These are phyloP conservation scores for Stenogyne calaminthoides DNA, from an alignment of 305 asterid genomes.

Conservation along the genomic window DNA sequence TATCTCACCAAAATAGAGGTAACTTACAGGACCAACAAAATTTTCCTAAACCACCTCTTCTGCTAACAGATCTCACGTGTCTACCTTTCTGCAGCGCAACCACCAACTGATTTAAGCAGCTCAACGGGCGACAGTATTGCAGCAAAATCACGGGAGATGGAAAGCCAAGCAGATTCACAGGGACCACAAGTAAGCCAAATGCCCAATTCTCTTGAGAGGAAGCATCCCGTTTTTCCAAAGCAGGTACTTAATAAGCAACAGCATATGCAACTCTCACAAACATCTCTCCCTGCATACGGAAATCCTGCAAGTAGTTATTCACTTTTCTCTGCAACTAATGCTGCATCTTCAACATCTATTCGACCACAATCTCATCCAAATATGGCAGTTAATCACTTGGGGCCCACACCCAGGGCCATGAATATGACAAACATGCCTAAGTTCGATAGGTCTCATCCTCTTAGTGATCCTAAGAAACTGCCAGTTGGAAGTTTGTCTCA, in stretches of 20 bases:
- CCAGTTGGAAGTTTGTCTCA: conserved; percentile 47
- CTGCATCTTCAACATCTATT: conserved; percentile 52
- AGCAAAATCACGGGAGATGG: conserved; percentile 53
- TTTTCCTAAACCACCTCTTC: conserved; percentile 13
- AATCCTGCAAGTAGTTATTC: conserved; percentile 59
- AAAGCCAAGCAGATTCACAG: conserved; percentile 55
- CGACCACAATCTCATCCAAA: conserved; percentile 62
- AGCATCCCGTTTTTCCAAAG: conserved; percentile 57
- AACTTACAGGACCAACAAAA: neutral
- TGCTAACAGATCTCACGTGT: conserved; percentile 32
- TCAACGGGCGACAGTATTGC: conserved; percentile 46
- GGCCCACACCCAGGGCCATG: conserved; percentile 48
- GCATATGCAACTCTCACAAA: conserved; percentile 63
- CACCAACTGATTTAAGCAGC: conserved; percentile 48
- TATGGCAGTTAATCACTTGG: conserved; percentile 51
- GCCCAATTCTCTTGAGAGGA: conserved; percentile 64
- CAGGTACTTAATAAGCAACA: conserved; percentile 81
- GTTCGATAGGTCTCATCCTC: conserved; percentile 62
- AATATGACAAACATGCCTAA: conserved; percentile 54
- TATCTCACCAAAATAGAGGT: neutral
- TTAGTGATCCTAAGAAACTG: conserved; percentile 58
- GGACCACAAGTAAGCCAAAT: conserved; percentile 55
- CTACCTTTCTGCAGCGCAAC: conserved; percentile 32
- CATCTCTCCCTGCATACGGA: conserved; percentile 59
- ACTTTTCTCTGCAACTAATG: conserved; percentile 55